Evolutionary conservation across 768 basidiomycete species (phyloP), one percentile per base, ranked within the genome.

Genomic region (Tylopilus balloui): DNA sequence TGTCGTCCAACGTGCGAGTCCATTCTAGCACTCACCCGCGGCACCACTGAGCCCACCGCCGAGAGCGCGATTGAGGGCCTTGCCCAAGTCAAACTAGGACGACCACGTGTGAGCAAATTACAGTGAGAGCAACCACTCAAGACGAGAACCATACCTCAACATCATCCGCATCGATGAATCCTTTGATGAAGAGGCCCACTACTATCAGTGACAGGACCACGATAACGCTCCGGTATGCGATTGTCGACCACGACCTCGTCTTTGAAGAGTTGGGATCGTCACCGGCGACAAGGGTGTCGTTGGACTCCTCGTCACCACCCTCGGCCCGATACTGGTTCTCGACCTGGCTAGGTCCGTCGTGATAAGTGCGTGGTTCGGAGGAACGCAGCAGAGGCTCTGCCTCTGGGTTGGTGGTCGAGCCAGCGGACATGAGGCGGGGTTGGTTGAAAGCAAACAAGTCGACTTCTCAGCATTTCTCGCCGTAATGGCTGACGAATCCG

Each of bases 41-140:
- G 92, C 90, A 40, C 93, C 94, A 56, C 87, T 92, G 42, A 94
- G 68, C 4, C 93, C 94, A 20, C 95, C 94, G 8, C 95, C 94
- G 0, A 89, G 75, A 4, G 94, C 95, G 38, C 75, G 80, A 72
- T 80, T 88, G 56, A 96, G 69, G 0, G 94, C 89, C 24, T 78
- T 78, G 27, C 71, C 69, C 11, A 88, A 70, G 65, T 98, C 92
- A 55, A 97, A 95, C 83, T 95, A 64, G 12, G 25, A n/a, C 24
- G 14, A 19, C 7, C 66, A 78, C 47, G 55, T 83, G 79, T 39
- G 80, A 74, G 45, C 21, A 46, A 45, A 19, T 15, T 21, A 74
- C 71, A 58, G 80, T 75, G 24, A 73, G 77, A 20, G 21, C 3
- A n/a, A 4, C 12, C 12, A 42, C n/a, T n/a, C 12, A 31, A 44